Evolutionary conservation across 768 basidiomycete species (phyloP).

Genomic region (Coprinopsis cinerea): DNA sequence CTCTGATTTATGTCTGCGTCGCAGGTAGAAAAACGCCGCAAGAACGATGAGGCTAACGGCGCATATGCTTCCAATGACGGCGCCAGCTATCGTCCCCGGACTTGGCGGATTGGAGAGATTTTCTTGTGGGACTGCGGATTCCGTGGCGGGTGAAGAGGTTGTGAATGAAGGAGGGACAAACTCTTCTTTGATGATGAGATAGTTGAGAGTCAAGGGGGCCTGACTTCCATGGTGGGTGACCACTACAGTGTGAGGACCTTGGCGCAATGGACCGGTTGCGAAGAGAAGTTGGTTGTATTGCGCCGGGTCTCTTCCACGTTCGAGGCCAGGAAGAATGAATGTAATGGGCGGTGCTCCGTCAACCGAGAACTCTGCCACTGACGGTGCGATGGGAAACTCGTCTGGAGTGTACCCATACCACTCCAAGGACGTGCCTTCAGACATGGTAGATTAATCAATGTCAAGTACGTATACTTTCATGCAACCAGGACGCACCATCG

Average conservation of each 20-base stretch:
- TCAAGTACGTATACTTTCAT: background rate
- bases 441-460: background rate
- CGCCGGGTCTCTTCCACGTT: background rate
- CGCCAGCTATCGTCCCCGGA: background rate
- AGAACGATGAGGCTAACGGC: background rate
- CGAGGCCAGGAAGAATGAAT: background rate
- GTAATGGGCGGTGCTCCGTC: background rate
- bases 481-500: too few species aligned
- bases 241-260: background rate
- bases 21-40: background rate
- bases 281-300: background rate
- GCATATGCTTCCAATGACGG: background rate
- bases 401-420: conserved; percentile 1
- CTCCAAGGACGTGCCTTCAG: background rate
- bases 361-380: background rate
- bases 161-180: background rate
- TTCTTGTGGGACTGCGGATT: background rate
- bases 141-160: background rate
- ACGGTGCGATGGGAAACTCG: background rate
- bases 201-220: background rate
- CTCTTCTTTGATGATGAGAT: background rate
- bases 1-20: background rate
- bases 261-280: background rate
- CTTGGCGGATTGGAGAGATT: background rate
- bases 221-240: background rate